These are phyloP conservation scores for Trichoderma pleuroti DNA, from an alignment of 2,329 filamentous ascomycete species.

Conservation along the genomic window DNA sequence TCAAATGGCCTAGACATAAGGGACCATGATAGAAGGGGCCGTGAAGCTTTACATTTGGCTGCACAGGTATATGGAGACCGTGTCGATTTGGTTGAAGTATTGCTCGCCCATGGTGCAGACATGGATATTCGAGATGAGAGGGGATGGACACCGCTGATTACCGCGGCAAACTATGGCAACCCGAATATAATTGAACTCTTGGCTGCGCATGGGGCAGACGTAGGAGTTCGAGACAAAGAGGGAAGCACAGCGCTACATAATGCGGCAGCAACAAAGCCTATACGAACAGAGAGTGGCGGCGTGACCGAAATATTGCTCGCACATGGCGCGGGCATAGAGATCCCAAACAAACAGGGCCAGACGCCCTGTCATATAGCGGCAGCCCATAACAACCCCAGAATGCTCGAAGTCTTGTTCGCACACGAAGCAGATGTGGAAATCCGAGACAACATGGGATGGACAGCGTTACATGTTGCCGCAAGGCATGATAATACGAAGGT, in stretches of 20 bases:
- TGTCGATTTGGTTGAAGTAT: too few species aligned
- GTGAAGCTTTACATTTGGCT: neutral
- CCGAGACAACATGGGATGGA: neutral
- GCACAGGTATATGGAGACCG: too few species aligned
- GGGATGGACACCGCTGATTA: neutral
- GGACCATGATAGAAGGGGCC: fast-evolving
- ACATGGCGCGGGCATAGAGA: too few species aligned
- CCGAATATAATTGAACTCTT: neutral
- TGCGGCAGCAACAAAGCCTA: neutral
- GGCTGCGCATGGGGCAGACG: neutral
- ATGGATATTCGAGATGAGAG: neutral
- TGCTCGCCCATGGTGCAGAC: neutral
- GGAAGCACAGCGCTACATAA: neutral
- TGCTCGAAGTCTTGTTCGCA: neutral
- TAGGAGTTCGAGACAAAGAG: neutral
- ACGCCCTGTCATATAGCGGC: too few species aligned
- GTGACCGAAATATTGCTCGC: too few species aligned
- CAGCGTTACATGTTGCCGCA: neutral
- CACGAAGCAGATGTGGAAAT: neutral
- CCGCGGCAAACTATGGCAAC: neutral
- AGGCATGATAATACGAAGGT: fast-evolving
- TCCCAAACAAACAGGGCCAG: too few species aligned
- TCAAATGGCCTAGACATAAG: neutral
- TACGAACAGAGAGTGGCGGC: too few species aligned
- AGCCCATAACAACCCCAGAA: too few species aligned